Percentiles rank a stretch among this genome's conserved stretches.
These are phyloP conservation scores for Ophiostoma sp. DNA, from an alignment of 2,329 filamentous ascomycete genomes.

Conservation along the genomic window DNA sequence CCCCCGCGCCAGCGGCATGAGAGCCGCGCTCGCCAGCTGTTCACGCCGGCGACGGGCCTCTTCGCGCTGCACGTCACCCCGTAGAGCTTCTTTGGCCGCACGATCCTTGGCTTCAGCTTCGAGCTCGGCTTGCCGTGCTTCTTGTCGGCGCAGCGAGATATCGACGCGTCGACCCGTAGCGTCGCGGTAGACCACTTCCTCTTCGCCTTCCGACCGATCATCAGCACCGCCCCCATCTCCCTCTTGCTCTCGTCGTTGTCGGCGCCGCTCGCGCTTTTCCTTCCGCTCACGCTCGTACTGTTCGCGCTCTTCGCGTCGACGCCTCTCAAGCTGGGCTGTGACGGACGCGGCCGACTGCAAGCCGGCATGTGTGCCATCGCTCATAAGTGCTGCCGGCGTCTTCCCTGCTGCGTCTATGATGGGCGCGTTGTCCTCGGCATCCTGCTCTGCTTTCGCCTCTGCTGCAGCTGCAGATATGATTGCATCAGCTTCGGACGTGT, in stretches of 20 bases:
- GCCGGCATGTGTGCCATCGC: conserved; percentile 79
- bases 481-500: conserved; percentile 49
- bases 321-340: conserved; percentile 59
- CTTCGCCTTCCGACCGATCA: conserved; percentile 41
- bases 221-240: conserved; percentile 34
- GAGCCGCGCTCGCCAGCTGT: conserved; percentile 70
- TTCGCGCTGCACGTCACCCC: conserved; percentile 77
- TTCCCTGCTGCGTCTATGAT: conserved; percentile 42
- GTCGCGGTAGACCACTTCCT: conserved; percentile 90
- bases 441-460: conserved; percentile 52
- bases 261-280: conserved; percentile 33
- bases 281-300: conserved; percentile 31
- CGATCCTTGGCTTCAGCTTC: conserved; percentile 29
- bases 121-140: conserved; percentile 58
- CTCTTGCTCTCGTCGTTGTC: conserved; percentile 5
- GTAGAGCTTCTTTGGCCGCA: conserved; percentile 62
- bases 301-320: conserved; percentile 36
- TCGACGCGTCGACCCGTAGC: conserved; percentile 93
- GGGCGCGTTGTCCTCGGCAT: conserved; percentile 47
- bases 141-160: conserved; percentile 80
- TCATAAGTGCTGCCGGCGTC: conserved; percentile 58
- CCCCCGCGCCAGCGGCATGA: conserved; percentile 71
- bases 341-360: conserved; percentile 80
- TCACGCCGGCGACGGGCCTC: conserved; percentile 60
- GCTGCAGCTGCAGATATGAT: conserved; percentile 68